These are phyloP conservation scores for Micromonas commoda DNA, from an alignment of 139 green algal species.

Conservation along the genomic window DNA sequence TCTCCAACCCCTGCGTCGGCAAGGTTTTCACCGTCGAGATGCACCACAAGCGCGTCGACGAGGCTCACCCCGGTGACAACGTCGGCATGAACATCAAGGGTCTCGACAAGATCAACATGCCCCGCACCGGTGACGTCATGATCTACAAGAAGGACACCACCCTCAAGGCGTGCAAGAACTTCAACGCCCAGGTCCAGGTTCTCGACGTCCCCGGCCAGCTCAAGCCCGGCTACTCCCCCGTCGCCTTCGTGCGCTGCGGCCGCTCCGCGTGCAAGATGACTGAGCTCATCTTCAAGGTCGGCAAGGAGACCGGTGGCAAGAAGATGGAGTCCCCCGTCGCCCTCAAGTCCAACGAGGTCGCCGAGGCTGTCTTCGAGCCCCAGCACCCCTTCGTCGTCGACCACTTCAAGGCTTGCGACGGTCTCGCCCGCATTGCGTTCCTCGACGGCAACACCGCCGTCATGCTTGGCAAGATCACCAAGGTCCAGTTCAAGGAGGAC, in stretches of 20 bases:
- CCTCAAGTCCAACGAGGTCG: slow-evolving; percentile 91
- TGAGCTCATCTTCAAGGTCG: slow-evolving; percentile 81
- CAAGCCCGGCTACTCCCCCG: slow-evolving; percentile 84
- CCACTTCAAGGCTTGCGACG: slow-evolving; percentile 86
- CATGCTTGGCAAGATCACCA: slow-evolving; percentile 86
- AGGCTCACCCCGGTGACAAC: slow-evolving; percentile 88
- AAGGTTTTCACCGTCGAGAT: slow-evolving; percentile 99
- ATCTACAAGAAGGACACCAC: slow-evolving; percentile 80
- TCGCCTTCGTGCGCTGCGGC: slow-evolving; percentile 84
- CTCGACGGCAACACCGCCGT: slow-evolving; percentile 90
- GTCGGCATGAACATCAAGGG: slow-evolving; percentile 99
- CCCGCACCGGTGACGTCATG: slow-evolving; percentile 83
- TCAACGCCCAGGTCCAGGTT: slow-evolving; percentile 86
- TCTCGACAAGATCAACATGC: slow-evolving; percentile 89
- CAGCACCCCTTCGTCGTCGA: slow-evolving; percentile 80
- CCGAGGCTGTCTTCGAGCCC: slow-evolving; percentile 75
- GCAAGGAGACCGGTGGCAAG: slow-evolving; percentile 92
- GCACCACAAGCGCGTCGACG: slow-evolving; percentile 94
- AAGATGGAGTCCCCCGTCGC: slow-evolving; percentile 74
- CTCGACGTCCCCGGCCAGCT: slow-evolving; percentile 86
- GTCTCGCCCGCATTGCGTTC: slow-evolving; percentile 87
- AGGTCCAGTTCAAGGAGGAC: slow-evolving; percentile 53
- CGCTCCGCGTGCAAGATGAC: slow-evolving; percentile 76
- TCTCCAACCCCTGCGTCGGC: slow-evolving; percentile 77
- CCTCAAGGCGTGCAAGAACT: slow-evolving; percentile 69